A percentile compares a stretch with the other conserved stretches of the same genome.
phyloP scores from a whole-genome alignment of 805 yeast species.

The Candida ortonii region DNA sequence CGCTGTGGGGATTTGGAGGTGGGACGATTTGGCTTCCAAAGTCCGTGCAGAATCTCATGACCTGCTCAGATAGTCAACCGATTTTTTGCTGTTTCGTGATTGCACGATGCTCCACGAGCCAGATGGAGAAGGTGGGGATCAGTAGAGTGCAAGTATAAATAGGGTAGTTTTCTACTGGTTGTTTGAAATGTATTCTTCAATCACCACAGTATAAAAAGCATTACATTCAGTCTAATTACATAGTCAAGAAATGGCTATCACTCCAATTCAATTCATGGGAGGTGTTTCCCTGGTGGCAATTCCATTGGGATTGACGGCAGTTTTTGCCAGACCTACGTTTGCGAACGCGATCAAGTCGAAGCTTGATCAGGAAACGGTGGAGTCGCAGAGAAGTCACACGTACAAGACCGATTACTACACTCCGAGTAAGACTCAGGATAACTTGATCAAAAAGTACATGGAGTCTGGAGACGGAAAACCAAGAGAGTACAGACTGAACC shows the following conservation, averaged over 20 bases:
- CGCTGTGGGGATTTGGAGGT: no score
- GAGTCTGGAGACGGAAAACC: constrained; percentile 29
- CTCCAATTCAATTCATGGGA: constrained; percentile 28
- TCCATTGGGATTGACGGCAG: constrained; percentile 27
- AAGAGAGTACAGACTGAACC: constrained; percentile 24
- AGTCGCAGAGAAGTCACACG: constrained; percentile 27
- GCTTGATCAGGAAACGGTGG: constrained; percentile 32
- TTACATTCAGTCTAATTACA: background rate
- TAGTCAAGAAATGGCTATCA: constrained; percentile 25
- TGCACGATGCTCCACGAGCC: no score
- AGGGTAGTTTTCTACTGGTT: no score
- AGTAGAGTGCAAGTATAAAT: no score
- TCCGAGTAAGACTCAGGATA: constrained; percentile 24
- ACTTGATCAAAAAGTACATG: constrained; percentile 26
- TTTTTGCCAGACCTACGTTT: constrained; percentile 33
- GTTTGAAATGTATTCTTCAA: background rate
- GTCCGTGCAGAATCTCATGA: no score
- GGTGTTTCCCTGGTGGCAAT: constrained; percentile 31
- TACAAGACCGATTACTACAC: constrained; percentile 27
- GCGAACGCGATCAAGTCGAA: constrained; percentile 35
- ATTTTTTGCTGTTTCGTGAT: no score
- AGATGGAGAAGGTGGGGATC: no score
- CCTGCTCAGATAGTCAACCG: no score
- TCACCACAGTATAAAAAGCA: no score
- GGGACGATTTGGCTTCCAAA: no score